Conservation (phyloP, 768 basidiomycete species). For the Phylloporus sp. region DNA sequence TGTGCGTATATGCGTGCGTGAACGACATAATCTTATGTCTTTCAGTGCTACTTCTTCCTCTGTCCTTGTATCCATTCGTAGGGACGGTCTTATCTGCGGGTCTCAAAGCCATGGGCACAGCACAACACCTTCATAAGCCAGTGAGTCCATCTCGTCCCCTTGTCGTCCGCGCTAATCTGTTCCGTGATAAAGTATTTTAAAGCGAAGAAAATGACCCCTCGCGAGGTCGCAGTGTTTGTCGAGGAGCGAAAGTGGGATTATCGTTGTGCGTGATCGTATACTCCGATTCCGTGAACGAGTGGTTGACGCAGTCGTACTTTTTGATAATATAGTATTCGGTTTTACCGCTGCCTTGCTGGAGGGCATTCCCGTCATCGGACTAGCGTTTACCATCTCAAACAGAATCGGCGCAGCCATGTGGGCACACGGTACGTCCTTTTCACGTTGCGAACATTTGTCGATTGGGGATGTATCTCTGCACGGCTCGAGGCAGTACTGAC, state of each 20-base stretch:
- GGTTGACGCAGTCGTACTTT: neutral
- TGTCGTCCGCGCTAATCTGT: neutral
- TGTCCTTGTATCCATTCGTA: slow-evolving; percentile 64
- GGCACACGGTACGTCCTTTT: slow-evolving; percentile 59
- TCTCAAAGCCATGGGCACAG: slow-evolving; percentile 64
- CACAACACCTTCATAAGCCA: slow-evolving; percentile 60
- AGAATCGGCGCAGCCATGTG: slow-evolving; percentile 94
- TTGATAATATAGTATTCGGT: slow-evolving; percentile 59
- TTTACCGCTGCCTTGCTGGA: slow-evolving; percentile 81
- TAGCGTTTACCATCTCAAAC: slow-evolving; percentile 82
- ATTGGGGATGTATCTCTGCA: too few species aligned
- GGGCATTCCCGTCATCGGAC: slow-evolving; percentile 72
- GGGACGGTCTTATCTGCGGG: slow-evolving; percentile 58
- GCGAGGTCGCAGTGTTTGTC: slow-evolving; percentile 69
- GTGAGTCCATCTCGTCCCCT: slow-evolving; percentile 35
- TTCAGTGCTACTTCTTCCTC: slow-evolving; percentile 54
- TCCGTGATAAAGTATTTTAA: slow-evolving; percentile 61
- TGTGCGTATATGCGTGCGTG: slow-evolving; percentile 12
- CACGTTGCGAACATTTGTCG: neutral
- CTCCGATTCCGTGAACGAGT: neutral
- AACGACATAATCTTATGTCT: neutral
- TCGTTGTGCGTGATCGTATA: slow-evolving; percentile 41
- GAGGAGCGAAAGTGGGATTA: slow-evolving; percentile 92
- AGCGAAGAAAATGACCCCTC: slow-evolving; percentile 72
- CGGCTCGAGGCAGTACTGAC: neutral